Base-by-base conservation (phyloP, 176 grass and related monocot species). In the Ananas comosus region DNA sequence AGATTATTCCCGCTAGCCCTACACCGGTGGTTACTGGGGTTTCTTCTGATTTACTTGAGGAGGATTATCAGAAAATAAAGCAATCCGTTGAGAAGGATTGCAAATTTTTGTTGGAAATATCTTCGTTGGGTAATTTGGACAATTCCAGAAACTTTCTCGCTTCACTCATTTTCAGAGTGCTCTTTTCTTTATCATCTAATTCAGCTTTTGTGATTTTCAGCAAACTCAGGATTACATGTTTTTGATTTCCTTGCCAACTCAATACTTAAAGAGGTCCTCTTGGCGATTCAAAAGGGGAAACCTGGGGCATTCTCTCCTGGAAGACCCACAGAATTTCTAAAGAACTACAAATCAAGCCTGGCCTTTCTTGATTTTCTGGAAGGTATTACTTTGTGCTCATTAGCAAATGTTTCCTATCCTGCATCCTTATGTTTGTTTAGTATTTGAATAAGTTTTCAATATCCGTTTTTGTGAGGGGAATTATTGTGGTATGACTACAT, bases 221-320 rank as follows among this genome's bases (percentile, higher is more conserved):
- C 72, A 80, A 99, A 99, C 78, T 99, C 94, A 65, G 94, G 90
- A 65, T 82, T 99, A 63, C 94, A 99, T 88, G 83, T 99, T 81
- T 99, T 99, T 88, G 75, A 93, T 82, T 99, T 99, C 82, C 75
- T 99, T 72, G 89, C 87, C 23, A 99, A 99, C 86, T 93, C 94
- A 57, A 88, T 99, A 80, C 75, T 99, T 58, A 99, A 93, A 74
- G 94, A 99, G 82, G 87, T 93, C 6, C 75, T 93, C 74, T 80
- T 85, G 74, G 84, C 87, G 25, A 91, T 99, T 69, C 80, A 93
- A 65, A 99, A 93, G 68, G 87, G 87, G 67, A 99, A 93, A 71
- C 87, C 94, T 49, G 87, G 90, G 78, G 86, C 94, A 25, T 93
- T 85, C 73, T 99, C 94, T 70, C 85, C 94, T 65, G 94, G 94